Conservation (phyloP, 2,329 filamentous ascomycete species). For the Apiospora saccharicola region DNA sequence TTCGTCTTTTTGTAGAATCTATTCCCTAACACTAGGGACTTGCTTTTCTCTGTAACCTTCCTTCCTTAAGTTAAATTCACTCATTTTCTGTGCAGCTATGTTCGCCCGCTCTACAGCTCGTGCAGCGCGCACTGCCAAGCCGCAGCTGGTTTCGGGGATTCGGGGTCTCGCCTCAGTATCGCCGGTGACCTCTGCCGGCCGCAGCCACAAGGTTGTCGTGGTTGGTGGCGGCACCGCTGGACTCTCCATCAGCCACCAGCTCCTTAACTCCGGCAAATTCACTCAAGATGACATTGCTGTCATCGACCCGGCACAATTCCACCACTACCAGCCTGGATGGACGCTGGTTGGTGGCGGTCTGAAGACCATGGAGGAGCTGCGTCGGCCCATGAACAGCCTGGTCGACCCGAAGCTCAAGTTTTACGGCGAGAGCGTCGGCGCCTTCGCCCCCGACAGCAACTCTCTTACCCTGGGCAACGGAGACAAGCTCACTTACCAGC, state of each 20-base stretch:
- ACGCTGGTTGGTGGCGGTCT: constrained; percentile 48
- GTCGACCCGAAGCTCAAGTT: constrained; percentile 45
- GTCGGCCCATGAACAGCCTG: constrained; percentile 39
- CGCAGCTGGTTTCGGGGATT: constrained; percentile 8
- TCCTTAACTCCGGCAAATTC: constrained; percentile 51
- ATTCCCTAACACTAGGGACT: not conserved
- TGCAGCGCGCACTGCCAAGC: constrained; percentile 14
- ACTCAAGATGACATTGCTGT: constrained; percentile 46
- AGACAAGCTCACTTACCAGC: constrained; percentile 46
- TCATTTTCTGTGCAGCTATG: not conserved
- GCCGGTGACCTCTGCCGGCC: constrained; percentile 43
- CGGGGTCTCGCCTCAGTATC: constrained; percentile 34
- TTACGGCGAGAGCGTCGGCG: constrained; percentile 43
- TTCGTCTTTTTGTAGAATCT: not conserved
- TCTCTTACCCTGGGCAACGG: constrained; percentile 45
- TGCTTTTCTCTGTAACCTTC: not conserved
- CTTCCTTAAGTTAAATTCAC: not conserved
- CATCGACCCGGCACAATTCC: constrained; percentile 43
- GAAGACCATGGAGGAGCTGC: constrained; percentile 39
- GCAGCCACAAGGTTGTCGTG: constrained; percentile 69
- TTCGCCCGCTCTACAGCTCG: constrained; percentile 6
- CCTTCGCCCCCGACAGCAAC: constrained; percentile 47
- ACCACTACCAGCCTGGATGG: constrained; percentile 49
- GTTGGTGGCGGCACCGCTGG: constrained; percentile 73
- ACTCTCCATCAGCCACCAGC: constrained; percentile 70